Percentiles rank a stretch among this genome's conserved stretches.
Evolutionary conservation across 192 early-diverging fungal species (phyloP).

Genomic region (Gorgonomyces haynaldii): DNA sequence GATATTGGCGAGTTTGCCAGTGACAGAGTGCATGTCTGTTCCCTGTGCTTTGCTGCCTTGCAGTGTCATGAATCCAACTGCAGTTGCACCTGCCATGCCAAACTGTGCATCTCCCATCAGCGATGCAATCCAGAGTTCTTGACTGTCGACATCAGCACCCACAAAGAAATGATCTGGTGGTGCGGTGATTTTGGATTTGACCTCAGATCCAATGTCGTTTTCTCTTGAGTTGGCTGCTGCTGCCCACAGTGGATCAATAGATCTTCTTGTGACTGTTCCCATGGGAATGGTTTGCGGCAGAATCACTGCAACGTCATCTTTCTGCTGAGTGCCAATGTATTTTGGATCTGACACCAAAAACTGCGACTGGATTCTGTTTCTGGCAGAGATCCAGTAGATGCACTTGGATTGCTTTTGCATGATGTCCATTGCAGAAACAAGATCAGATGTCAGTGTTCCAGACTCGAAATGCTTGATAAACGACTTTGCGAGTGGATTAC

Average conservation of each 20-base stretch:
- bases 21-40: constrained; percentile 90
- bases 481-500: constrained; percentile 76
- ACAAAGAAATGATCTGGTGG: constrained; percentile 77
- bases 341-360: constrained; percentile 66
- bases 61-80: constrained; percentile 95
- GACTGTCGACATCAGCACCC: constrained; percentile 93
- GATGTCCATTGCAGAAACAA: constrained; percentile 61
- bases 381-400: constrained; percentile 83
- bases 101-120: constrained; percentile 91
- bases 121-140: constrained; percentile 95
- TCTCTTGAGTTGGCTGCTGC: constrained; percentile 87
- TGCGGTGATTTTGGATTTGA: constrained; percentile 77
- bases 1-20: constrained; percentile 78
- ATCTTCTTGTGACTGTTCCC: constrained; percentile 92
- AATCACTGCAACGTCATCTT: constrained; percentile 54
- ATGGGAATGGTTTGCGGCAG: constrained; percentile 82
- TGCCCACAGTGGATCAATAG: constrained; percentile 88
- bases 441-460: constrained; percentile 61
- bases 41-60: constrained; percentile 81
- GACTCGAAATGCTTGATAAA: constrained; percentile 72
- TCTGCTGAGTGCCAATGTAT: background rate
- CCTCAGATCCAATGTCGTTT: constrained; percentile 84
- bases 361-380: constrained; percentile 69
- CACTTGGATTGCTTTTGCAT: constrained; percentile 64
- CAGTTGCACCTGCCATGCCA: constrained; percentile 79